Conservation (phyloP, 805 yeast species). For the Kuraishia molischiana region DNA sequence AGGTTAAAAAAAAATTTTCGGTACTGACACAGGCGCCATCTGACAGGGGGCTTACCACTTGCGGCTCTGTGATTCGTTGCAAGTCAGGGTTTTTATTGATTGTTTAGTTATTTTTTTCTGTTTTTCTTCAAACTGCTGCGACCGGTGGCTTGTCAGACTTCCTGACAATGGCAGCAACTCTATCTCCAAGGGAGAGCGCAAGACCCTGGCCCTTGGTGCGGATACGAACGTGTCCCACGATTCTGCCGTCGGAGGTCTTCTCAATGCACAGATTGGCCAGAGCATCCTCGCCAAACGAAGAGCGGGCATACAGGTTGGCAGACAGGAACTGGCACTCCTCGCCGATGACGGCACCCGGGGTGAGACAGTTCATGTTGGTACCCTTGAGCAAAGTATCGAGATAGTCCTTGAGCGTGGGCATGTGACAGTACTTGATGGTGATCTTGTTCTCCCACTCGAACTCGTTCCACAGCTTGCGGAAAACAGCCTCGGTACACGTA, state of each 20-base stretch:
- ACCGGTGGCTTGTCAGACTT: constrained; percentile 26
- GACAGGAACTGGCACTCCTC: constrained; percentile 87
- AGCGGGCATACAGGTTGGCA: constrained; percentile 86
- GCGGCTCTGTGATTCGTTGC: no score
- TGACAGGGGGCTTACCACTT: no score
- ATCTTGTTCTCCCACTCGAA: constrained; percentile 99
- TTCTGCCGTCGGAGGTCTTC: constrained; percentile 60
- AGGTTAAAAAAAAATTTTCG: no score
- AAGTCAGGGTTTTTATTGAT: no score
- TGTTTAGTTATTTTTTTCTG: no score
- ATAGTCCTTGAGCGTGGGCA: constrained; percentile 63
- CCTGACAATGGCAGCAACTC: constrained; percentile 77
- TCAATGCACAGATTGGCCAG: constrained; percentile 93
- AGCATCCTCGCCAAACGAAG: constrained; percentile 96
- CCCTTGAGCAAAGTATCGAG: constrained; percentile 66
- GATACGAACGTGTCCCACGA: constrained; percentile 90
- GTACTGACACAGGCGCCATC: no score
- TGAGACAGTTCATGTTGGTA: constrained; percentile 90
- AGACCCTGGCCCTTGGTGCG: constrained; percentile 97
- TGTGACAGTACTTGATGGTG: constrained; percentile 58
- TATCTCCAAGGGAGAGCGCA: constrained; percentile 90
- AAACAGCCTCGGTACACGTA: constrained; percentile 75
- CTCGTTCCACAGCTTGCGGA: constrained; percentile 98
- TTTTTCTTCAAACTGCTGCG: neutral
- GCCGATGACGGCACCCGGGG: constrained; percentile 85